phyloP scores from a whole-genome alignment of 2,329 filamentous ascomycete species.

The Phialophora verrucosa region DNA sequence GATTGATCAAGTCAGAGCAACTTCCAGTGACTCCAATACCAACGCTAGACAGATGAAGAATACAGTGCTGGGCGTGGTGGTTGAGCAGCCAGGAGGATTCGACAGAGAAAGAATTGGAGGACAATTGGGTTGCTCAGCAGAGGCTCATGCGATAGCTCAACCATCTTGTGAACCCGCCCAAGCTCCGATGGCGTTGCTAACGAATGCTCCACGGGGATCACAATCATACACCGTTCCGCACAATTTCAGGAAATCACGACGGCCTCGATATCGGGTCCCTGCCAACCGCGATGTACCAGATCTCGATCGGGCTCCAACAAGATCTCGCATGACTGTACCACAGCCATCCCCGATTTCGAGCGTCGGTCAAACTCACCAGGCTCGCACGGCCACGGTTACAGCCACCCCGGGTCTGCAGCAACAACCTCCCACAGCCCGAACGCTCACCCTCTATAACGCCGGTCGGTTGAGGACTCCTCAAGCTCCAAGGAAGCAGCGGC shows the following conservation, averaged over 20 bases:
- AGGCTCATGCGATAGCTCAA: background rate
- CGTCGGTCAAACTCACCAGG: background rate
- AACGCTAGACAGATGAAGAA: background rate
- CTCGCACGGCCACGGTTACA: background rate
- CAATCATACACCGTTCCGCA: background rate
- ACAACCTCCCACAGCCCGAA: background rate
- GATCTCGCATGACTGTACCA: background rate
- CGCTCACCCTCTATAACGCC: background rate
- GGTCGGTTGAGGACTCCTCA: background rate
- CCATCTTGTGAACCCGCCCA: background rate
- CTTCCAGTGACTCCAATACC: background rate
- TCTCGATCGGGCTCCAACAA: background rate
- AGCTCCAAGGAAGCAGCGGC: background rate
- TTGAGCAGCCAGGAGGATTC: background rate
- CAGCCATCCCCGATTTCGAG: background rate
- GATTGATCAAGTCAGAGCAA: background rate
- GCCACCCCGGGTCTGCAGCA: background rate
- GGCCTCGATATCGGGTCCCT: too few species aligned
- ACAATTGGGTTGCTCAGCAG: background rate
- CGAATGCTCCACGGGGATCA: background rate
- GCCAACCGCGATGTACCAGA: too few species aligned
- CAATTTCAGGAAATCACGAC: too few species aligned
- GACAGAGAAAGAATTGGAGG: background rate
- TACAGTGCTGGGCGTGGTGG: background rate
- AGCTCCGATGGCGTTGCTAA: background rate